Evolutionary conservation across 2,329 filamentous ascomycete genomes (phyloP), one percentile per base, ranked within the genome.

Genomic region (Microdochium bolleyi): DNA sequence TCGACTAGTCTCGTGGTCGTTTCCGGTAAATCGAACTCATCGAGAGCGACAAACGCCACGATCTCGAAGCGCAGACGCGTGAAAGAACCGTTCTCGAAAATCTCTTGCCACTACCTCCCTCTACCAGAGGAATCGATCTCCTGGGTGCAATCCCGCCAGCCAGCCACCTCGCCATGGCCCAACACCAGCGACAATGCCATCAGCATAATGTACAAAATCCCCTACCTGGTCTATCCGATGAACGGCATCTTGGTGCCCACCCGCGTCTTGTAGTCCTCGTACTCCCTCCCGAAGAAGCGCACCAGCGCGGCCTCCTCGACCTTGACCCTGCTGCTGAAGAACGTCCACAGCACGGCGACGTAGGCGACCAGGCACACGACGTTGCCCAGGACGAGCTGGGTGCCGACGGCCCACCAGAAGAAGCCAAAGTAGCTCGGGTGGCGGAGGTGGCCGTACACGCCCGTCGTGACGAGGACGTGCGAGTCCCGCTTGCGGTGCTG

Each of bases 351-450:
- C 16, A 95, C 87, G 8, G 78, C 67, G 0, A 82, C 71, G 73
- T 95, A 97, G 2, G 71, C 87, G 7, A 85, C 59, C 53, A 95
- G 83, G 66, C 90, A 95, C 2, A 95, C 58, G 9, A 80, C 71
- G 70, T 99, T 99, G 19, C 92, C 92, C 57, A 96, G 76, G 52
- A 95, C 83, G 46, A 97, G 65, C 75, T 99, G 94, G 13, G 92
- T 96, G 4, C 94, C 94, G n/a, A 97, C 64, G 0, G 89, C 90
- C 92, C 92, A 99, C 84, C 91, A 97, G 70, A 96, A 99, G 74
- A 96, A 99, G 3, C 92, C 94, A 73, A 97, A 96, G 71, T 99
- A 99, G 54, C 87, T 88, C 13, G 94, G 94, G 69, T 99, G 94
- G 24, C 94, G 77, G 51, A 95, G 73, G 48, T 79, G 68, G 8